A percentile compares a stretch with the other conserved stretches of the same genome.
These are phyloP conservation scores for Arthroderma sp. DNA, from an alignment of 2,329 filamentous ascomycete genomes.

Conservation along the genomic window DNA sequence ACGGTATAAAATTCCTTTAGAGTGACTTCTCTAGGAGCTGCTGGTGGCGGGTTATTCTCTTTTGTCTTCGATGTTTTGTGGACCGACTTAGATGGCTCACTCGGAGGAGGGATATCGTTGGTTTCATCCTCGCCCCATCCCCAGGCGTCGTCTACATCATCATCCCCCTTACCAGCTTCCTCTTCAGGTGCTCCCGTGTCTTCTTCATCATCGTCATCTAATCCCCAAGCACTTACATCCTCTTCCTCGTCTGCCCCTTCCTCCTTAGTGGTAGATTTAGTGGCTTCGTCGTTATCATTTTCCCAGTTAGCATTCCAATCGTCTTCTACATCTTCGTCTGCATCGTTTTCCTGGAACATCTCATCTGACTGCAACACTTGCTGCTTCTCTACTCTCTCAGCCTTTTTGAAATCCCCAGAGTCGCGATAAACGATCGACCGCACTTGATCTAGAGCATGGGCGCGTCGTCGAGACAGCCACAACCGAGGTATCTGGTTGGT, in stretches of 20 bases:
- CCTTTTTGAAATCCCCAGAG: slow-evolving; percentile 54
- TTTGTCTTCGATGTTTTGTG: slow-evolving; percentile 14
- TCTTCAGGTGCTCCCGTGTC: slow-evolving; percentile 13
- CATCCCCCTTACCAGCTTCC: slow-evolving; percentile 20
- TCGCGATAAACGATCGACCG: slow-evolving; percentile 56
- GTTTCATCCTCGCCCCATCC: slow-evolving; percentile 62
- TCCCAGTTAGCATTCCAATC: slow-evolving; percentile 51
- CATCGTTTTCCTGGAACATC: slow-evolving; percentile 47
- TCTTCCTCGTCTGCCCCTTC: slow-evolving; percentile 26
- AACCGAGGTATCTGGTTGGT: slow-evolving; percentile 64
- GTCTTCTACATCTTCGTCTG: slow-evolving; percentile 57
- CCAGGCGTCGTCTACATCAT: slow-evolving; percentile 55
- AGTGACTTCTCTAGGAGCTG: slow-evolving; percentile 51
- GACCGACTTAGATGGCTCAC: slow-evolving; percentile 14
- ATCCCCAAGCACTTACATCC: slow-evolving; percentile 41
- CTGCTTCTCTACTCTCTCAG: slow-evolving; percentile 77
- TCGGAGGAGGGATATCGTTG: slow-evolving; percentile 27
- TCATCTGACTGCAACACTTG: slow-evolving; percentile 59
- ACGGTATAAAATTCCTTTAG: slow-evolving; percentile 78
- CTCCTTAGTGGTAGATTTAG: slow-evolving; percentile 14
- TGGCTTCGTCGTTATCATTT: slow-evolving; percentile 50
- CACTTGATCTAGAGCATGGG: slow-evolving; percentile 63
- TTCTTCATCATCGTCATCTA: slow-evolving; percentile 31
- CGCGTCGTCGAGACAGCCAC: slow-evolving; percentile 76
- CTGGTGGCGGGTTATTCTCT: slow-evolving; percentile 14